Evolutionary conservation across 768 basidiomycete species (phyloP).

Genomic region (Auricularia sp.): DNA sequence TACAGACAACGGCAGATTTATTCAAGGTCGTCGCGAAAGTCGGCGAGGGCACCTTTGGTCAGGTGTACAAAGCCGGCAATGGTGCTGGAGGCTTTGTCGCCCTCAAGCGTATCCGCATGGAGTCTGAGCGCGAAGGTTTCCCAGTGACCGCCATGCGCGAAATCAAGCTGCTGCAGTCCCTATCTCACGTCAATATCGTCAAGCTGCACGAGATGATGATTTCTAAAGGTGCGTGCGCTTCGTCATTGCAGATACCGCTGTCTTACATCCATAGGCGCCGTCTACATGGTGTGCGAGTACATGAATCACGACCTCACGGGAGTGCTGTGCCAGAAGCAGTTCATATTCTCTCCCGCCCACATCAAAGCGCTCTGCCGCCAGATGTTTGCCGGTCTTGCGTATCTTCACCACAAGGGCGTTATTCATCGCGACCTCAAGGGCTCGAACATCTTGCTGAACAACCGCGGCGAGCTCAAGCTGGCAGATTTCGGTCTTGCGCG

Average conservation of each 20-base stretch:
- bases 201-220: constrained; percentile 97
- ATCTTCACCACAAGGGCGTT: constrained; percentile 91
- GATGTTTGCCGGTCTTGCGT: constrained; percentile 90
- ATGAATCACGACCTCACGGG: constrained; percentile 98
- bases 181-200: constrained; percentile 85
- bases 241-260: too few species aligned
- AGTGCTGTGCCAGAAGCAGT: constrained; percentile 81
- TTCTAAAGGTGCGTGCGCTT: constrained; percentile 60
- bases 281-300: constrained; percentile 99
- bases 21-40: constrained; percentile 89
- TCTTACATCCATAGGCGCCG: constrained; percentile 51
- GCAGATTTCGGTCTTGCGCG: constrained; percentile 96
- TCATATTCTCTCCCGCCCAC: constrained; percentile 75
- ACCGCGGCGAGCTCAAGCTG: constrained; percentile 86
- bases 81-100: constrained; percentile 74
- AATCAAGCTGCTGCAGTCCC: constrained; percentile 90
- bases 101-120: constrained; percentile 95
- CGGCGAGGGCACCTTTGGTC: constrained; percentile 97
- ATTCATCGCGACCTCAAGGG: constrained; percentile 99
- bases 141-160: constrained; percentile 98
- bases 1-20: constrained; percentile 34
- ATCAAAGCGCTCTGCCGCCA: constrained; percentile 93
- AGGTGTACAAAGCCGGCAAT: constrained; percentile 93
- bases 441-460: constrained; percentile 92
- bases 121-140: constrained; percentile 93